Percentiles rank a stretch among this genome's conserved stretches.
These are phyloP conservation scores for Trematosphaeria pertusa DNA, from an alignment of 2,329 filamentous ascomycete genomes.

Conservation along the genomic window DNA sequence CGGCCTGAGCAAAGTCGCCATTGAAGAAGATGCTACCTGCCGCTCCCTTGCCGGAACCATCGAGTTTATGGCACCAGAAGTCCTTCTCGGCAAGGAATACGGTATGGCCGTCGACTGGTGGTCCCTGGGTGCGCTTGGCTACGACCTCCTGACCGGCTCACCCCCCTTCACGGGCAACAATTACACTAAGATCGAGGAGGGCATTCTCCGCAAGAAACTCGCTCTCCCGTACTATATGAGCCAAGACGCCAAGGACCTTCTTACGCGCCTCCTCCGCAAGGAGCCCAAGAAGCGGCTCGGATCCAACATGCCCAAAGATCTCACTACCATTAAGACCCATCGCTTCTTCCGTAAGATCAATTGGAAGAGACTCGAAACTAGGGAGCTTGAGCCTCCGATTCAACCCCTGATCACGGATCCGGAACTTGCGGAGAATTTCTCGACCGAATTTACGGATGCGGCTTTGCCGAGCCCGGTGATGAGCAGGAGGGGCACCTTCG, in stretches of 20 bases:
- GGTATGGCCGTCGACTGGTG: conserved; percentile 98
- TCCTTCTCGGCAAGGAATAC: conserved; percentile 86
- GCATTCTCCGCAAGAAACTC: conserved; percentile 93
- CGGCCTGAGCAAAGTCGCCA: conserved; percentile 91
- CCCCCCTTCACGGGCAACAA: conserved; percentile 92
- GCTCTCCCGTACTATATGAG: conserved; percentile 88
- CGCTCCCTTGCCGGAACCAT: conserved; percentile 93
- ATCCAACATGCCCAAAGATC: conserved; percentile 85
- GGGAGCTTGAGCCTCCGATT: conserved; percentile 88
- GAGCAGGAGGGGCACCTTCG: conserved; percentile 31
- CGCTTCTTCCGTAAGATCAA: conserved; percentile 97
- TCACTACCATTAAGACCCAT: conserved; percentile 85
- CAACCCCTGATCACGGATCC: conserved; percentile 94
- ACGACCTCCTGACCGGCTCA: conserved; percentile 88
- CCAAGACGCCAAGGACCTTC: conserved; percentile 90
- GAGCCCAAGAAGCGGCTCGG: conserved; percentile 91
- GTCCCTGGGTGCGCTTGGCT: conserved; percentile 92
- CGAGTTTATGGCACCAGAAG: conserved; percentile 98
- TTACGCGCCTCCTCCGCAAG: conserved; percentile 88
- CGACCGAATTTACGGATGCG: conserved; percentile 86
- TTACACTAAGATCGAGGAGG: conserved; percentile 92
- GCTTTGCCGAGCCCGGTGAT: conserved; percentile 73
- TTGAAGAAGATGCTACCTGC: conserved; percentile 77
- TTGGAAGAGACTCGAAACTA: conserved; percentile 83
- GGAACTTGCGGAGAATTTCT: conserved; percentile 95